phyloP scores from a whole-genome alignment of 768 basidiomycete species.

The Psilocybe subaeruginosa region DNA sequence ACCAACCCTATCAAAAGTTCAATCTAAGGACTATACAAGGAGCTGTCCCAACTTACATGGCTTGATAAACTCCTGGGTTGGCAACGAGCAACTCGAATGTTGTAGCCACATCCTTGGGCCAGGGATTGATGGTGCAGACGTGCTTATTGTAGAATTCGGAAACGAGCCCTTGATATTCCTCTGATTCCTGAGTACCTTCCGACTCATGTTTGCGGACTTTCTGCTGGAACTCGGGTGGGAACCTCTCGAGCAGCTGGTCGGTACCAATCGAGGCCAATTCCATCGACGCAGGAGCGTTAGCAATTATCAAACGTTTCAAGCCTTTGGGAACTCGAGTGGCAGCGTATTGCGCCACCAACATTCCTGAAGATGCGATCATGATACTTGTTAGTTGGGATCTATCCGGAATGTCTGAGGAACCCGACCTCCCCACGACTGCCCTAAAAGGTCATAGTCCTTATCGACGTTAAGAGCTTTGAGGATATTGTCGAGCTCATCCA shows the following conservation, averaged over 20 bases:
- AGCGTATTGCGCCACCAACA: slow-evolving; percentile 22
- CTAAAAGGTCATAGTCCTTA: slow-evolving; percentile 48
- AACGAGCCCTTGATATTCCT: slow-evolving; percentile 35
- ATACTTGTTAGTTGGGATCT: background rate
- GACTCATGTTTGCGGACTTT: slow-evolving; percentile 34
- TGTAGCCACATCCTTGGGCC: slow-evolving; percentile 33
- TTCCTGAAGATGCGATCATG: slow-evolving; percentile 8
- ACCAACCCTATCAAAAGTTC: slow-evolving; percentile 30
- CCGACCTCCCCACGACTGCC: slow-evolving; percentile 48
- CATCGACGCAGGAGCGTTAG: slow-evolving; percentile 34
- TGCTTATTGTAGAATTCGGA: slow-evolving; percentile 34
- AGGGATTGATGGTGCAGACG: slow-evolving; percentile 32
- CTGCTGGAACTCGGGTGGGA: slow-evolving; percentile 29
- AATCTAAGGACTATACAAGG: background rate
- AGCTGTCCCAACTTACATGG: slow-evolving; percentile 29
- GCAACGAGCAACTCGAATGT: slow-evolving; percentile 27
- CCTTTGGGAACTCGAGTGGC: slow-evolving; percentile 21
- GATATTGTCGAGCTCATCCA: slow-evolving; percentile 53
- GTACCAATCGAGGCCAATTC: slow-evolving; percentile 28
- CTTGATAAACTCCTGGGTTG: slow-evolving; percentile 34
- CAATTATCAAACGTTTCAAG: slow-evolving; percentile 30
- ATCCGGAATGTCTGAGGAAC: background rate
- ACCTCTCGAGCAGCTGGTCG: slow-evolving; percentile 23
- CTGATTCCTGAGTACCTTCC: slow-evolving; percentile 15
- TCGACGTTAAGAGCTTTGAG: slow-evolving; percentile 44